Conservation (phyloP, 2,329 filamentous ascomycete species). For the Sclerotinia sclerotiorum region DNA sequence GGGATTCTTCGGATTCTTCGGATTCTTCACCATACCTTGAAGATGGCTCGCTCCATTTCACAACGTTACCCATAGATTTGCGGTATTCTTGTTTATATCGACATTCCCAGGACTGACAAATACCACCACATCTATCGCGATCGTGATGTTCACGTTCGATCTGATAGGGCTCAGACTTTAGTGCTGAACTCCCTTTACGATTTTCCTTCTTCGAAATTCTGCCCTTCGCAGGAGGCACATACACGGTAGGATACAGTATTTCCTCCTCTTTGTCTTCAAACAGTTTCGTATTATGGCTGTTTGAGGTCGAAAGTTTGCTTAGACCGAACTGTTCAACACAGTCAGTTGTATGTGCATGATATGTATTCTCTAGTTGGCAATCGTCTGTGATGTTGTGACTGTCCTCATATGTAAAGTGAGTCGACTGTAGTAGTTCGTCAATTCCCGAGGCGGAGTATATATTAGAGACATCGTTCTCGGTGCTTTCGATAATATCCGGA, state of each 20-base stretch:
- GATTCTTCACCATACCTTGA: background rate
- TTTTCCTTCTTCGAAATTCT: background rate
- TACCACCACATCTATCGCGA: conserved; percentile 10
- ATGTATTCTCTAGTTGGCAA: background rate
- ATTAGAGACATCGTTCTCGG: background rate
- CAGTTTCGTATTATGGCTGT: background rate
- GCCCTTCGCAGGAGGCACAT: background rate
- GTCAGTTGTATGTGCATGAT: conserved; percentile 9
- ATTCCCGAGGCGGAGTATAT: background rate
- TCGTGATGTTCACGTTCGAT: too few relatives aligned
- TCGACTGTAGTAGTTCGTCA: background rate
- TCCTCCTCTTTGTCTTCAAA: background rate
- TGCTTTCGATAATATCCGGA: background rate
- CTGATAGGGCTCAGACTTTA: background rate
- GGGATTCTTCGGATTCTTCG: background rate
- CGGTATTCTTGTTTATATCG: conserved; percentile 18
- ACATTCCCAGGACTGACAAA: conserved; percentile 15
- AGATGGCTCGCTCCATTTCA: conserved; percentile 21
- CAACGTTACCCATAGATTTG: conserved; percentile 1
- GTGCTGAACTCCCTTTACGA: too few relatives aligned
- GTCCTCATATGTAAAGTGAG: background rate
- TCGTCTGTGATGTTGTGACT: background rate
- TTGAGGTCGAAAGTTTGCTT: background rate
- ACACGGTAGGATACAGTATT: conserved; percentile 12
- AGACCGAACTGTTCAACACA: background rate